A percentile compares a stretch with the other conserved stretches of the same genome.
These are phyloP conservation scores for Yarrowia galli DNA, from an alignment of 1,139 yeast species.

Conservation along the genomic window DNA sequence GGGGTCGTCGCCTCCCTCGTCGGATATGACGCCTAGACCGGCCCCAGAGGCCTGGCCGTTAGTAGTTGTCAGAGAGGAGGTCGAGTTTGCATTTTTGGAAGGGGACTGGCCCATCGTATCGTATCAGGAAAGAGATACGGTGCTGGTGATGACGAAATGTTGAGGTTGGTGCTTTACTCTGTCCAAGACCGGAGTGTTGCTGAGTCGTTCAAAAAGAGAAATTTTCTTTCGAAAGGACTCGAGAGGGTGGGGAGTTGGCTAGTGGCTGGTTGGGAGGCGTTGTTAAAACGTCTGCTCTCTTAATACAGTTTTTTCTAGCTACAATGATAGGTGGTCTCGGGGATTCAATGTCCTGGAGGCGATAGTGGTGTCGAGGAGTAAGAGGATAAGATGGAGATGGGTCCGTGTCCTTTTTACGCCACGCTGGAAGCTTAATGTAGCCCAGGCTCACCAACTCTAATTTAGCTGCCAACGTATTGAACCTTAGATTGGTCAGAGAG, in stretches of 20 bases:
- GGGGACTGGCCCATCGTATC: conserved; percentile 49
- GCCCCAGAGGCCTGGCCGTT: conserved; percentile 38
- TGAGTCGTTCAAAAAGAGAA: conserved; percentile 24
- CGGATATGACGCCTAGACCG: conserved; percentile 42
- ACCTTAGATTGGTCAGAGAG: conserved; percentile 33
- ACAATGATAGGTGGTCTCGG: conserved; percentile 36
- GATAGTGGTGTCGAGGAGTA: conserved; percentile 25
- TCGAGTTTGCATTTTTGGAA: conserved; percentile 47
- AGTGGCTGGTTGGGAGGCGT: conserved; percentile 38
- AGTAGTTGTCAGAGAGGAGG: conserved; percentile 44
- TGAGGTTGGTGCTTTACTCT: conserved; percentile 37
- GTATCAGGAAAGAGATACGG: conserved; percentile 38
- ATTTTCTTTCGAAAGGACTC: conserved; percentile 23
- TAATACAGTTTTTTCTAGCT: conserved; percentile 37
- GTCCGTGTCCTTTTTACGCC: conserved; percentile 37
- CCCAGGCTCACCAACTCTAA: conserved; percentile 8
- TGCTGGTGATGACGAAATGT: conserved; percentile 30
- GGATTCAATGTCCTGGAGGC: conserved; percentile 36
- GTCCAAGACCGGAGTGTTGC: conserved; percentile 35
- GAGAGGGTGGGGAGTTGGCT: conserved; percentile 19
- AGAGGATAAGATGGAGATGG: conserved; percentile 12
- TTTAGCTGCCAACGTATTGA: conserved; percentile 31
- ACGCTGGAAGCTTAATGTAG: conserved; percentile 14
- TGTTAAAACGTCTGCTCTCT: conserved; percentile 36
- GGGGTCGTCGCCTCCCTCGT: conserved; percentile 47